Percentiles rank a stretch among this genome's conserved stretches.
Evolutionary conservation across 257 asterid species (phyloP).

Genomic region (Nicotiana tomentosiformis): DNA sequence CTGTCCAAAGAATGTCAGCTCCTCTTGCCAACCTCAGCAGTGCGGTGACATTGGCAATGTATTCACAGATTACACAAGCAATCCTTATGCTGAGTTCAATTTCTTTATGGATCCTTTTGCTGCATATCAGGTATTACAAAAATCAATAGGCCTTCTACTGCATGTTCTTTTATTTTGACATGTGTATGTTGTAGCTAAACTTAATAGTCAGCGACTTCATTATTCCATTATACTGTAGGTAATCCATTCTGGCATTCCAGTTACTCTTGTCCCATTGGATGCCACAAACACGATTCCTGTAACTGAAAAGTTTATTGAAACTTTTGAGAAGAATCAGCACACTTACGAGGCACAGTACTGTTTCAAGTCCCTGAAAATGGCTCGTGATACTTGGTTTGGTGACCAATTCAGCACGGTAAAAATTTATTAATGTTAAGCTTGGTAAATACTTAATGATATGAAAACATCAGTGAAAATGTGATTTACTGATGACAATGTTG

Average conservation of each 20-base stretch:
- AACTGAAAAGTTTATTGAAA: constrained; percentile 35
- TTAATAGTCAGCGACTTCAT: not conserved
- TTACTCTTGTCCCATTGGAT: constrained; percentile 84
- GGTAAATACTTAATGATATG: not conserved
- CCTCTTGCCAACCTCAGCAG: constrained; percentile 51
- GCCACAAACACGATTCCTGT: constrained; percentile 87
- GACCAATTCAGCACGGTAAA: constrained; percentile 59
- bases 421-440: not conserved
- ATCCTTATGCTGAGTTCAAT: constrained; percentile 84
- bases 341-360: constrained; percentile 88
- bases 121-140: constrained; percentile 67
- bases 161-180: not conserved
- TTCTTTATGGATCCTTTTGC: constrained; percentile 88
- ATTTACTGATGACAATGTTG: constrained; percentile 6
- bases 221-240: constrained; percentile 33
- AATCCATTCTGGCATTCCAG: constrained; percentile 75
- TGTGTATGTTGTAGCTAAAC: not conserved
- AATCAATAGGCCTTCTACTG: not conserved
- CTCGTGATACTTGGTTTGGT: constrained; percentile 68
- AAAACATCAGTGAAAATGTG: not conserved
- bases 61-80: constrained; percentile 53
- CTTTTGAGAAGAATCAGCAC: constrained; percentile 59
- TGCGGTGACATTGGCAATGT: constrained; percentile 72
- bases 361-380: constrained; percentile 68
- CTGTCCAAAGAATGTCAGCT: constrained; percentile 41